Conservation (phyloP, 1,139 yeast species). For the Protomyces arabidopsidicola region DNA sequence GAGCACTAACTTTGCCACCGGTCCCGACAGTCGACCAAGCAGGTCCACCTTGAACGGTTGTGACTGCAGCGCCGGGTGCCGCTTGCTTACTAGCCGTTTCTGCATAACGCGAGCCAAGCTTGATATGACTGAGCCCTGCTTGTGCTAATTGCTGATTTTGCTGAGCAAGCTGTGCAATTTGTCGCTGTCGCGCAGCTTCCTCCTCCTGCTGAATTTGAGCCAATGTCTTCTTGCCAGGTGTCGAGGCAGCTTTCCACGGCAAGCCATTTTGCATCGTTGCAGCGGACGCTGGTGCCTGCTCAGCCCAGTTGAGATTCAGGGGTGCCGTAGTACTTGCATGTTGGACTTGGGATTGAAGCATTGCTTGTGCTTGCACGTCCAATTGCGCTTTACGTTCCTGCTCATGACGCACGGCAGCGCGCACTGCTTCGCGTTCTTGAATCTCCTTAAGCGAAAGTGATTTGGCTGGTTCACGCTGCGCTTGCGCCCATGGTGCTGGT, state of each 20-base stretch:
- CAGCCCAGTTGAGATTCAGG: conserved; percentile 20
- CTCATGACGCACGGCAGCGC: conserved; percentile 42
- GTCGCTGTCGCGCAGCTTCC: conserved; percentile 35
- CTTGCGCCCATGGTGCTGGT: conserved; percentile 48
- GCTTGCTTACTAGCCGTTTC: conserved; percentile 29
- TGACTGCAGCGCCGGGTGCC: conserved; percentile 10
- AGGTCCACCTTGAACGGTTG: background rate
- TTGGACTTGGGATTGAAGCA: conserved; percentile 26
- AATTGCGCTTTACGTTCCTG: conserved; percentile 32
- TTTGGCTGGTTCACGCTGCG: conserved; percentile 37
- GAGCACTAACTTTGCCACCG: conserved; percentile 30
- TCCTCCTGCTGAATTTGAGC: conserved; percentile 52
- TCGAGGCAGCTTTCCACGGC: conserved; percentile 31
- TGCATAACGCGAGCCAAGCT: conserved; percentile 31
- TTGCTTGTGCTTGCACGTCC: conserved; percentile 4
- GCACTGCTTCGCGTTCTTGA: conserved; percentile 55
- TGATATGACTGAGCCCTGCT: conserved; percentile 35
- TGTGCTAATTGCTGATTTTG: conserved; percentile 36
- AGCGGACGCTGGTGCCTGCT: background rate
- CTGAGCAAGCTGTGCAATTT: conserved; percentile 30
- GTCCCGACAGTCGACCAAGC: conserved; percentile 28
- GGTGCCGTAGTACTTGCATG: background rate
- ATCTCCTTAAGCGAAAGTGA: conserved; percentile 61
- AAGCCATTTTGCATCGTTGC: background rate
- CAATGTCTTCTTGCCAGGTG: conserved; percentile 44